Evolutionary conservation across 2,329 filamentous ascomycete species (phyloP).

Genomic region (Emmonsiellopsis sp.): DNA sequence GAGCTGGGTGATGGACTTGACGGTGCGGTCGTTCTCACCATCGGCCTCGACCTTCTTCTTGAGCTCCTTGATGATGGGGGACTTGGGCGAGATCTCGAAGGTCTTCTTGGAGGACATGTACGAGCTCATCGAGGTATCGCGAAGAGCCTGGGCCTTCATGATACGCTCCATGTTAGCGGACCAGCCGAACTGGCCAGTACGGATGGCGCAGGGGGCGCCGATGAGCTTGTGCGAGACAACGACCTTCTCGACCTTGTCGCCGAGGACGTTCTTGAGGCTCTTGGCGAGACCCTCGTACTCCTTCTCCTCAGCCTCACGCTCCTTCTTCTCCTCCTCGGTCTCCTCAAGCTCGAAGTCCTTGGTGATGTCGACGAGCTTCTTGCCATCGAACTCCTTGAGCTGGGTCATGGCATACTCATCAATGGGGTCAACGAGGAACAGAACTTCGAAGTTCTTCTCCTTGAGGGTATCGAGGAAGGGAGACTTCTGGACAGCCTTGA

Average conservation of each 20-base stretch:
- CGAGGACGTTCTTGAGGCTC: slow-evolving; percentile 97
- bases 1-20: slow-evolving; percentile 98
- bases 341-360: slow-evolving; percentile 99
- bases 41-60: slow-evolving; percentile 98
- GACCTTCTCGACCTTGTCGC: slow-evolving; percentile 99
- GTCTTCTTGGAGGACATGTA: slow-evolving; percentile 99
- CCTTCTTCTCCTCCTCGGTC: slow-evolving; percentile 97
- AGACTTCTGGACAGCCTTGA: slow-evolving; percentile 96
- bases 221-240: slow-evolving; percentile 97
- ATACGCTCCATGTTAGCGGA: slow-evolving; percentile 99
- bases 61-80: slow-evolving; percentile 94
- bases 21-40: slow-evolving; percentile 95
- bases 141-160: slow-evolving; percentile 99
- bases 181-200: slow-evolving; percentile 99
- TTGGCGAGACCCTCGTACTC: slow-evolving; percentile 92
- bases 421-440: slow-evolving; percentile 98
- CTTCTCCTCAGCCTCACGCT: slow-evolving; percentile 95
- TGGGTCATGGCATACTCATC: slow-evolving; percentile 99
- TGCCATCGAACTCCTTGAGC: slow-evolving; percentile 99
- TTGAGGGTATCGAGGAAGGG: slow-evolving; percentile 98
- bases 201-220: slow-evolving; percentile 92
- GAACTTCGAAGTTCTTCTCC: slow-evolving; percentile 98
- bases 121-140: slow-evolving; percentile 98
- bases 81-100: slow-evolving; percentile 99
- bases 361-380: slow-evolving; percentile 99